Evolutionary conservation across 331 rosid species (phyloP).

Genomic region (Pyracantha coccinea): DNA sequence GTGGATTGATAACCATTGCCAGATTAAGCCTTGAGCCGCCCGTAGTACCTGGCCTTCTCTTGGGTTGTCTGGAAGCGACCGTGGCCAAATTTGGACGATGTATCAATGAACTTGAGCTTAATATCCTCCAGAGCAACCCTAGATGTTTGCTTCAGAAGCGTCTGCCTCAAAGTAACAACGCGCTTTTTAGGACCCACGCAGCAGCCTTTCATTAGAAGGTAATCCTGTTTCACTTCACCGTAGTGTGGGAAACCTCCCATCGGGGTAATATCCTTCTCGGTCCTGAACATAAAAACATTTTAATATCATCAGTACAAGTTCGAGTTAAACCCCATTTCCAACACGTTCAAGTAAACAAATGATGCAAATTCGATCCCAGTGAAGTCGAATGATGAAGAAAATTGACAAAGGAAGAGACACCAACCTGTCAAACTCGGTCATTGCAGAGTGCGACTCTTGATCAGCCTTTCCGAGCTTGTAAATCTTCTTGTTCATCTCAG

Average conservation of each 20-base stretch:
- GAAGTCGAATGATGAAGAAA: no score
- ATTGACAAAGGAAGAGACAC: no score
- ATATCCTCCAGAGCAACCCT: conserved; percentile 64
- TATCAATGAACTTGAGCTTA: conserved; percentile 63
- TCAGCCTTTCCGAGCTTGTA: conserved; percentile 62
- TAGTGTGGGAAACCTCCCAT: conserved; percentile 85
- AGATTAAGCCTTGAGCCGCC: conserved; percentile 50
- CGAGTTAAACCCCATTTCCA: background rate
- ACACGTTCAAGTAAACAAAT: background rate
- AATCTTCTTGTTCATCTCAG: conserved; percentile 50
- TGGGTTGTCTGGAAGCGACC: conserved; percentile 71
- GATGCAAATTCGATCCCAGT: background rate
- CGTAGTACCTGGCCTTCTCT: conserved; percentile 65
- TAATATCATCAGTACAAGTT: no score
- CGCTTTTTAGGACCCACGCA: conserved; percentile 71
- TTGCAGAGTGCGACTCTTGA: conserved; percentile 51
- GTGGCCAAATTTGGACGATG: conserved; percentile 75
- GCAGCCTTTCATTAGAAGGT: conserved; percentile 52
- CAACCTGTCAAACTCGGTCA: conserved; percentile 62
- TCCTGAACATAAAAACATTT: conserved; percentile 23
- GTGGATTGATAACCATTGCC: background rate
- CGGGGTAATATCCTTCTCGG: conserved; percentile 73
- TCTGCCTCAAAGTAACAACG: conserved; percentile 61
- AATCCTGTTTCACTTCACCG: conserved; percentile 61
- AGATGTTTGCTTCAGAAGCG: conserved; percentile 64